Evolutionary conservation across 164 flowering plant genomes (phyloP), one percentile per base, ranked within the genome.

Genomic region (Aristolochia fimbriata): DNA sequence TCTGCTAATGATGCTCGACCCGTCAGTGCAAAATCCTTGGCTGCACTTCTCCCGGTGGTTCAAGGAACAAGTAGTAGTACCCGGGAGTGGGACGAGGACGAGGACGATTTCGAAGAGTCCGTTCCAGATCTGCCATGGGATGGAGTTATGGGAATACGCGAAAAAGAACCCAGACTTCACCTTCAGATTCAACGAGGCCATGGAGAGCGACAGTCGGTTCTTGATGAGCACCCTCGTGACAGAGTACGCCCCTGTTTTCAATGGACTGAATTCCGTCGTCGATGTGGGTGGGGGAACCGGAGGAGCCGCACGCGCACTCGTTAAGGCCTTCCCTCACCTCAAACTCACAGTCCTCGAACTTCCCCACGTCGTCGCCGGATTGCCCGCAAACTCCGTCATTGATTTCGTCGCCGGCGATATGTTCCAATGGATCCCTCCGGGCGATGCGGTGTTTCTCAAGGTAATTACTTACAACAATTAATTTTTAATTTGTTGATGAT

Each of bases 141-240:
- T 22, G 16, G 30, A 47, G 45, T 1, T n/a, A 15, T 63, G 59
- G 60, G 54, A 56, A 1, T 25, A 22, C 27, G 21, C 41, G 4
- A 65, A 30, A 2, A 47, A 56, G 11, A 16, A 49, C 47, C 30
- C 70, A 0, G 54, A 51, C 10, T 19, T 65, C 7, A 68, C 51
- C 25, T 43, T 22, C 8, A 0, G 58, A 0, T 77, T 62, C 48
- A 62, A 52, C 16, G 49, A 62, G 7, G 64, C 48, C 49, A 56
- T 56, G 59, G 59, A 17, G 12, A 14, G 59, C 59, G 17, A 27
- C 43, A 37, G 43, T 7, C 19, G n/a, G 43, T 16, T 56, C 20
- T 12, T 24, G 33, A 56, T 56, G 59, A 0, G 43, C 43, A 16
- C 45, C 37, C 21, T 56, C 45, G 59, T 56, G 1, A 37, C 43